phyloP scores from a whole-genome alignment of 371 early-diverging fungal species.

The Gilbertella persicaria region DNA sequence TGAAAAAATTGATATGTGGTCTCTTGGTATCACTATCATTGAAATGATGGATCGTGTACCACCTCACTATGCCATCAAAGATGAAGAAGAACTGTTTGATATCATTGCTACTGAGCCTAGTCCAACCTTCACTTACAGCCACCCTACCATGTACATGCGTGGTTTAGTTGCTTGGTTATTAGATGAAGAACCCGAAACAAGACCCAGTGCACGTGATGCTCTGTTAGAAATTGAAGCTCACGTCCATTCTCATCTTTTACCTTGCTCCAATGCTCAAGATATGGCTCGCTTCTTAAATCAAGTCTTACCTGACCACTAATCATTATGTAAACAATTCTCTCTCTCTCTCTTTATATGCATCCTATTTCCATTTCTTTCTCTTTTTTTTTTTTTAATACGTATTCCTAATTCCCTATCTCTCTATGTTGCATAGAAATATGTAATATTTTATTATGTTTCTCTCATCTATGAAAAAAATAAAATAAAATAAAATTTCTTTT shows the following conservation, averaged over 20 bases:
- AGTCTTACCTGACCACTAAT: conserved; percentile 32
- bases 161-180: conserved; percentile 52
- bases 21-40: conserved; percentile 52
- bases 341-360: neutral
- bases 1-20: conserved; percentile 58
- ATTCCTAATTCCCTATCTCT: conserved; percentile 1
- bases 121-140: conserved; percentile 48
- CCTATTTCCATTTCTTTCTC: too few species aligned
- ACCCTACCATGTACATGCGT: conserved; percentile 52
- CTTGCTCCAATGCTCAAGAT: conserved; percentile 34
- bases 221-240: conserved; percentile 47
- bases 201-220: conserved; percentile 46
- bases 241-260: conserved; percentile 39
- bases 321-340: neutral
- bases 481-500: neutral
- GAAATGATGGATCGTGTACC: conserved; percentile 59
- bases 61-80: conserved; percentile 44
- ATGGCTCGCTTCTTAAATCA: conserved; percentile 42
- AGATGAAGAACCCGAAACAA: conserved; percentile 39
- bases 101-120: conserved; percentile 45
- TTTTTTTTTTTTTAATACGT: neutral
- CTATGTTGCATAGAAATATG: too few species aligned
- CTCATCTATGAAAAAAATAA: neutral
- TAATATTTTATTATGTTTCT: too few species aligned
- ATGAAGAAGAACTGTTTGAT: conserved; percentile 47